These are phyloP conservation scores for Didymella glomerata DNA, from an alignment of 2,329 filamentous ascomycete species.

Conservation along the genomic window DNA sequence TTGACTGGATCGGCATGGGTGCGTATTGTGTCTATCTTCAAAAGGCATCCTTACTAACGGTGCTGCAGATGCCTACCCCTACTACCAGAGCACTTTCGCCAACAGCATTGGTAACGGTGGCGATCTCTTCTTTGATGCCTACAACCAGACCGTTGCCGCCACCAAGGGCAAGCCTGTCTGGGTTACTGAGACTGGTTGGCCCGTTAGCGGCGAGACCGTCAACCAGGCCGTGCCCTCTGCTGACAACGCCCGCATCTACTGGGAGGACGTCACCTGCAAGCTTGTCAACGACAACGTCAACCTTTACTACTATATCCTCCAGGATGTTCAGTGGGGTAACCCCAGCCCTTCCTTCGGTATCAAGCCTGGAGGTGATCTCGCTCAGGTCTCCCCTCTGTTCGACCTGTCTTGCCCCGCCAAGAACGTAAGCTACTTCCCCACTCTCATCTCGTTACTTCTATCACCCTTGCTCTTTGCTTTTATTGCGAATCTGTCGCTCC, in stretches of 20 bases:
- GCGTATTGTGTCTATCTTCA: conserved; percentile 50
- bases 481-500: conserved; percentile 32
- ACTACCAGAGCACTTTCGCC: conserved; percentile 72
- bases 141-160: conserved; percentile 66
- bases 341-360: conserved; percentile 77
- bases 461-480: conserved; percentile 33
- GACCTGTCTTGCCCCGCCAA: conserved; percentile 49
- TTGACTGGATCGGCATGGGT: conserved; percentile 85
- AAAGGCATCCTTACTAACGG: not conserved
- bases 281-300: conserved; percentile 65
- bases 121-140: conserved; percentile 72
- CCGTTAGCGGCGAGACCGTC: conserved; percentile 71
- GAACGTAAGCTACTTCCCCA: conserved; percentile 38
- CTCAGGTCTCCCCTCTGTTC: conserved; percentile 43
- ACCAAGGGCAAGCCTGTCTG: conserved; percentile 76
- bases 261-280: conserved; percentile 78
- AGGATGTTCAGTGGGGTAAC: conserved; percentile 67
- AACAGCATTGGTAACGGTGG: conserved; percentile 69
- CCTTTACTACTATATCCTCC: conserved; percentile 78
- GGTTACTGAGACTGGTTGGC: conserved; percentile 90
- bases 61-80: conserved; percentile 74
- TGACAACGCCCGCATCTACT: conserved; percentile 80
- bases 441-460: conserved; percentile 27
- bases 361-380: conserved; percentile 58
- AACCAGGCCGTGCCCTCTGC: conserved; percentile 68